Evolutionary conservation across 2,329 filamentous ascomycete species (phyloP).

Genomic region (Alternaria sp.): DNA sequence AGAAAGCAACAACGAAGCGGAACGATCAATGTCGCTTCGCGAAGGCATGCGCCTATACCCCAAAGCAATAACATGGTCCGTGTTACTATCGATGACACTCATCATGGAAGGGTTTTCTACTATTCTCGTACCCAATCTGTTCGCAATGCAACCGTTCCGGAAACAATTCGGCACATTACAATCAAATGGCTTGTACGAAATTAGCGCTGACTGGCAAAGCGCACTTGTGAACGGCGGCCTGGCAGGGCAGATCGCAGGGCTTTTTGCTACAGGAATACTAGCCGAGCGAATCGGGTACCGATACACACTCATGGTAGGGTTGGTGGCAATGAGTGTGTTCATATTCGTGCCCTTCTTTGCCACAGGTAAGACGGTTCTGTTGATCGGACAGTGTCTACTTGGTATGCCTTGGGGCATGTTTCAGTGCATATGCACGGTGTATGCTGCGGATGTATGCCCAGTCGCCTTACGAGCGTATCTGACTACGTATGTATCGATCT

Average conservation of each 20-base stretch:
- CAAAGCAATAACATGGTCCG: conserved; percentile 81
- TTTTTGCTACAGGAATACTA: conserved; percentile 50
- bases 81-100: conserved; percentile 82
- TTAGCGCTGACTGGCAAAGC: conserved; percentile 51
- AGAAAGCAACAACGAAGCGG: background rate
- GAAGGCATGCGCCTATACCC: conserved; percentile 80
- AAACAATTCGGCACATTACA: conserved; percentile 40
- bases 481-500: conserved; percentile 57
- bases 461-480: conserved; percentile 64
- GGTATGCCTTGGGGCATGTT: conserved; percentile 52
- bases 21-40: conserved; percentile 54
- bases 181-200: conserved; percentile 31
- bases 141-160: conserved; percentile 51
- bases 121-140: conserved; percentile 78
- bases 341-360: conserved; percentile 24
- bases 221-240: conserved; percentile 50
- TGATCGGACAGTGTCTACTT: conserved; percentile 24
- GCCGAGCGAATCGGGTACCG: conserved; percentile 48
- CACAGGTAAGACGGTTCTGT: conserved; percentile 11
- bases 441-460: conserved; percentile 66
- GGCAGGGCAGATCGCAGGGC: conserved; percentile 49
- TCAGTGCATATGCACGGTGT: conserved; percentile 48
- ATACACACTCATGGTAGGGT: conserved; percentile 16
- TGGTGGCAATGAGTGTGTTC: conserved; percentile 13
- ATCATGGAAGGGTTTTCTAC: conserved; percentile 89